phyloP scores from a whole-genome alignment of 2,329 filamentous ascomycete species.

The Lachnellula subtilissima region DNA sequence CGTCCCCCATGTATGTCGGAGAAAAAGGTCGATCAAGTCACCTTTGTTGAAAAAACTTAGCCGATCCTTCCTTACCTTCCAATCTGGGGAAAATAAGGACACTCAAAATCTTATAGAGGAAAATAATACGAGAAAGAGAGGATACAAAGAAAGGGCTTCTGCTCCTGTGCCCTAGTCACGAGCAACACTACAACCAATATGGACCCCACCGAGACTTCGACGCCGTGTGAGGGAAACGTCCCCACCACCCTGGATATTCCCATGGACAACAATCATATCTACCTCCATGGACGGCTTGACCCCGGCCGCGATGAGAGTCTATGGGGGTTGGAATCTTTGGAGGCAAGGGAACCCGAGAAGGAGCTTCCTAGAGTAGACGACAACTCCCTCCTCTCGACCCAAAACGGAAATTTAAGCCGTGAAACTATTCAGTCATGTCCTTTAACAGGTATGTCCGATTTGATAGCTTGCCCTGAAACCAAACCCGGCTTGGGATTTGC shows the following conservation, averaged over 20 bases:
- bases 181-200: neutral
- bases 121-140: neutral
- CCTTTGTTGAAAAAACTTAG: neutral
- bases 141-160: neutral
- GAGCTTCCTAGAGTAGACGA: neutral
- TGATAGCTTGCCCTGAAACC: neutral
- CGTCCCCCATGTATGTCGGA: too few species aligned
- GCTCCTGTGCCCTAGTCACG: neutral
- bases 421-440: neutral
- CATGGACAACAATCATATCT: constrained; percentile 21
- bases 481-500: too few species aligned
- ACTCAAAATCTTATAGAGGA: neutral
- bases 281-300: constrained; percentile 20
- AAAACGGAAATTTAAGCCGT: neutral
- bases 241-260: neutral
- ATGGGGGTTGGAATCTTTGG: constrained; percentile 13
- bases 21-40: neutral
- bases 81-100: neutral
- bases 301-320: constrained; percentile 16
- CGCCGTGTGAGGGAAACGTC: neutral
- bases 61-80: neutral
- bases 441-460: neutral
- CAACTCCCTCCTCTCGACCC: neutral
- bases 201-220: neutral
- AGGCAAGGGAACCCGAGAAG: constrained; percentile 1